Evolutionary conservation across 2,329 filamentous ascomycete species (phyloP), one percentile per base, ranked within the genome.

Genomic region (Didymosphaeria variabile): DNA sequence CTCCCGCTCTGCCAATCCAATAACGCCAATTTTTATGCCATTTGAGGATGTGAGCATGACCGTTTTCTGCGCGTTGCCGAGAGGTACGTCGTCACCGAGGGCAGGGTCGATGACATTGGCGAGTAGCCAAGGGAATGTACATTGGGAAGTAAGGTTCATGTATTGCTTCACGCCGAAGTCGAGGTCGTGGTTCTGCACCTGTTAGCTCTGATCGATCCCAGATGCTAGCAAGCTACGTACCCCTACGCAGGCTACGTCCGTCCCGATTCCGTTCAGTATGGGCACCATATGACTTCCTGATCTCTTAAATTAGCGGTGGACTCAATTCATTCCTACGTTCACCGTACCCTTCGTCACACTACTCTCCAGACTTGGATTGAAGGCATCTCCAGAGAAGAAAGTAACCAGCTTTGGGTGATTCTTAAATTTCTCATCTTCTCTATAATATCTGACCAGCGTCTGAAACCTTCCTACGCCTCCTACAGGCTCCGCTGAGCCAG

Each of bases 131-230:
- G 93, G 93, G 69, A 97, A 97, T 23, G 85, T 86, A 80, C 93
- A 96, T 74, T 92, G 89, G 36, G 83, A 82, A 5, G 89, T 84
- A 52, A 97, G 82, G 71, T 93, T 84, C 58, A 87, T 84, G 75
- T 94, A 94, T 75, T 97, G 93, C 58, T 86, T 84, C 44, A 96
- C 90, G 13, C 93, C 94, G 78, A 97, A 97, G 80, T 97, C 94
- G 57, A 97, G 87, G 74, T 97, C 94, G 77, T 97, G 93, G 75
- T 97, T 97, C 86, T 93, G 64, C 13, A 44, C 31, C 12, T 36
- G 58, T 76, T 46, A 74, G 66, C 47, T 38, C 21, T 8, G n/a
- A 17, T 53, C 53, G n/a, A n/a, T 40, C 38, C 21, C 26, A 5
- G 23, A 19, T 47, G 13, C 10, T 38, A 26, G 36, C 8, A 34